Evolutionary conservation across 1,284 basidiomycete genomes (phyloP), one percentile per base, ranked within the genome.

Genomic region (Vanrija sp.): DNA sequence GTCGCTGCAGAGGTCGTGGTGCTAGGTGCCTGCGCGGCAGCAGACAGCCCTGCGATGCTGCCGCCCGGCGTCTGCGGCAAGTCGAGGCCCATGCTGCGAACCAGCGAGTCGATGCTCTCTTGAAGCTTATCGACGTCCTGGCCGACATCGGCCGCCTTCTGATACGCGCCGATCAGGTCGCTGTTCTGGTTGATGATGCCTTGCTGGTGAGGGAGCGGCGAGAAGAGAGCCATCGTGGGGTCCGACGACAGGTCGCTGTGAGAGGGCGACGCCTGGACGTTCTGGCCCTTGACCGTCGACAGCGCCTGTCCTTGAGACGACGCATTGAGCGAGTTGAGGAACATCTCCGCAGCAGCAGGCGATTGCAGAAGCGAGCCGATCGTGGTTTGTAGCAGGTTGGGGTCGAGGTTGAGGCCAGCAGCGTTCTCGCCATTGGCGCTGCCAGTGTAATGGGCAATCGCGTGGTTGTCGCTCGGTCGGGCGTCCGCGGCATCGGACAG

Each of bases 91-190:
- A 88, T 81, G 51, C 81, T 82, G 65, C 85, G 80, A 45, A 91
- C 86, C 39, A 92, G 79, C 12, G 83, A 82, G 57, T 89, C 83
- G 60, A 93, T 86, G 61, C 83, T 85, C 38, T 79, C 80, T 64
- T 88, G 85, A 51, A 92, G 76, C 43, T 83, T 81, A 58, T 87
- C 84, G 26, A 91, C 86, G 55, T 90, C 87, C 45, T 80, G 80
- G 51, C 85, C 83, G 46, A 91, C 86, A 55, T 85, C 86, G 25
- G 82, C 69, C 0, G 88, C 80, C 48, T 81, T 81, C 45, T 80
- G 81, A 78, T 87, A 88, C 2, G 82, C 78, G 60, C 82, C 82
- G 44, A 85, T 79, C 15, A 86, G 68, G 45, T 65, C 58, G 42
- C 67, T 61, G n/a, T 61, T 58, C 42, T 67, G 76, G 71, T 3